Evolutionary conservation across 1,139 yeast species (phyloP).

Genomic region (Hanseniaspora gamundiae): DNA sequence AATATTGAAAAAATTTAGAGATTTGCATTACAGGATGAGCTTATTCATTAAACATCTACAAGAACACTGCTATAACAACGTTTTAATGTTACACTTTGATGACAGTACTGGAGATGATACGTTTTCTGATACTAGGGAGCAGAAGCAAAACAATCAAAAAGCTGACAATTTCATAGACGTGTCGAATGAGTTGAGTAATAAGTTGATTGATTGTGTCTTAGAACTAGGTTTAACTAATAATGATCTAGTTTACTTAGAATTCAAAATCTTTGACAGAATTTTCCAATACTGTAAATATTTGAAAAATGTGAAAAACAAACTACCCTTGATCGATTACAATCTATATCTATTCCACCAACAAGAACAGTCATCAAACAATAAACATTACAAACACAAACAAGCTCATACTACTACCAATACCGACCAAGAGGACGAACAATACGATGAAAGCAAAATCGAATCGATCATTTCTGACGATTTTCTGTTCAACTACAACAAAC

Average conservation of each 20-base stretch:
- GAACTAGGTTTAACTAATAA: slow-evolving; percentile 13
- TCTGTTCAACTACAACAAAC: neutral
- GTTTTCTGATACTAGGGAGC: neutral
- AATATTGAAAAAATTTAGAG: slow-evolving; percentile 14
- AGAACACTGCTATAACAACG: slow-evolving; percentile 19
- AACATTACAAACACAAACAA: neutral
- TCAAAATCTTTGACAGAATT: slow-evolving; percentile 21
- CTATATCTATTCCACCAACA: neutral
- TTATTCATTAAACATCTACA: slow-evolving; percentile 17
- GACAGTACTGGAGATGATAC: too few relatives aligned
- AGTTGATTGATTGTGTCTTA: slow-evolving; percentile 8
- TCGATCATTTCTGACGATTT: neutral
- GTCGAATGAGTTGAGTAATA: neutral
- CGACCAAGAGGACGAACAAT: neutral
- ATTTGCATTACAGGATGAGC: slow-evolving; percentile 21
- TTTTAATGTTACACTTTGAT: slow-evolving; percentile 14
- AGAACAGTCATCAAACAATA: neutral
- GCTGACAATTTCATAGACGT: neutral
- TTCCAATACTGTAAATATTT: slow-evolving; percentile 22
- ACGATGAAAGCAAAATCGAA: neutral
- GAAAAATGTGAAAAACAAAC: slow-evolving; percentile 15
- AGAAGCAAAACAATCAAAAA: neutral
- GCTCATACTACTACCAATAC: neutral
- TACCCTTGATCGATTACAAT: slow-evolving; percentile 1
- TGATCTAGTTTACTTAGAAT: slow-evolving; percentile 17